Evolutionary conservation across 371 early-diverging fungal species (phyloP).

Genomic region (Mortierella sp.): DNA sequence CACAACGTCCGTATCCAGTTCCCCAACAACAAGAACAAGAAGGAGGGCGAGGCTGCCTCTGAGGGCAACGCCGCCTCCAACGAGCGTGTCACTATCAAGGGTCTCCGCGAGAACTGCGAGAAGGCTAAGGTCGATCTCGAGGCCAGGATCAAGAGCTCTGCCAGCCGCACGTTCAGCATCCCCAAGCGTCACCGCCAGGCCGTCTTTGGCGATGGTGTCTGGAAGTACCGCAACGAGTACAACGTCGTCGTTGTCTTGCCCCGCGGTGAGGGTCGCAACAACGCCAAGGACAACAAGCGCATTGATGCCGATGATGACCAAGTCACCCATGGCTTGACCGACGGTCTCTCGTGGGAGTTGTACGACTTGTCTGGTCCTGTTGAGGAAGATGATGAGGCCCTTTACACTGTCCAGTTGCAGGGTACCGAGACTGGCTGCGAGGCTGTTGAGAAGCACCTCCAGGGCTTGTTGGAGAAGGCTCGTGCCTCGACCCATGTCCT

Average conservation of each 20-base stretch:
- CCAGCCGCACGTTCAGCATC: conserved; percentile 58
- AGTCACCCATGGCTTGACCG: conserved; percentile 41
- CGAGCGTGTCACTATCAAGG: conserved; percentile 67
- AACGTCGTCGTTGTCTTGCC: conserved; percentile 66
- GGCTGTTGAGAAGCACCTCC: conserved; percentile 57
- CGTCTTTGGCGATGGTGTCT: conserved; percentile 61
- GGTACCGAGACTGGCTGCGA: conserved; percentile 62
- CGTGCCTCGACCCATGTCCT: conserved; percentile 52
- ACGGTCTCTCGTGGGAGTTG: conserved; percentile 55
- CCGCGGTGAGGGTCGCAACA: conserved; percentile 25
- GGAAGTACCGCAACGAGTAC: conserved; percentile 66
- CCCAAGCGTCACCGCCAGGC: conserved; percentile 64
- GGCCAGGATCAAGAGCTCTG: conserved; percentile 47
- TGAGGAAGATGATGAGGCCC: conserved; percentile 61
- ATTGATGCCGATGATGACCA: conserved; percentile 60
- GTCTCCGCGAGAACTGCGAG: conserved; percentile 72
- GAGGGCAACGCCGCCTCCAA: conserved; percentile 21
- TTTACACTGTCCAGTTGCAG: conserved; percentile 59
- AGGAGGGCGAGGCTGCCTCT: conserved; percentile 31
- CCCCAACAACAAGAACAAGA: conserved; percentile 59
- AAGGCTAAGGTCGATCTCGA: conserved; percentile 64
- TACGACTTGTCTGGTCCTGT: conserved; percentile 55
- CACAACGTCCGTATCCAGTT: conserved; percentile 74
- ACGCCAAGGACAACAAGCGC: conserved; percentile 45
- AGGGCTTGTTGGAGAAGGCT: conserved; percentile 52